Evolutionary conservation across 164 flowering plant genomes (phyloP).

Genomic region (Euptelea pleiosperma): DNA sequence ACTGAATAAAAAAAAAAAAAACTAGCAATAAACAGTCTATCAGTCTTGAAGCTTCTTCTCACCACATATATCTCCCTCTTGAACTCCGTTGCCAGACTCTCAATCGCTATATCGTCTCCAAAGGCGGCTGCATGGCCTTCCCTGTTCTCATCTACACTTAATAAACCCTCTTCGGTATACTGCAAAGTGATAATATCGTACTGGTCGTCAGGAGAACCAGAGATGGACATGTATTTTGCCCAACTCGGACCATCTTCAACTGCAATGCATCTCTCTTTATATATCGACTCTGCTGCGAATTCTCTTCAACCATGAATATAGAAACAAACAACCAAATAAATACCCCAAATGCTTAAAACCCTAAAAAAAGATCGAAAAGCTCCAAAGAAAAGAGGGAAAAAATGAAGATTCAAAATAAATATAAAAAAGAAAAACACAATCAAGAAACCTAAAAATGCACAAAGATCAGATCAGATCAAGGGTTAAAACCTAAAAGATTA

Average conservation of each 20-base stretch:
- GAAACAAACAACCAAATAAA: constrained; percentile 1
- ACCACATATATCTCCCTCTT: constrained; percentile 91
- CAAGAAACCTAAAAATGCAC: background rate
- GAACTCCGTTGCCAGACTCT: constrained; percentile 87
- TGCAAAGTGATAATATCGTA: constrained; percentile 83
- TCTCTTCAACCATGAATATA: constrained; percentile 53
- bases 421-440: constrained; percentile 1
- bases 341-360: background rate
- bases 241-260: constrained; percentile 78
- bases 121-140: constrained; percentile 90
- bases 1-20: background rate
- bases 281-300: constrained; percentile 81
- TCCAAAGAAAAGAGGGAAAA: background rate
- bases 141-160: constrained; percentile 82
- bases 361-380: background rate
- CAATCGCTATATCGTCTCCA: constrained; percentile 94
- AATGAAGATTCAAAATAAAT: background rate
- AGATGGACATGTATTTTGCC: constrained; percentile 92
- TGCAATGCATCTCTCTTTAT: constrained; percentile 77
- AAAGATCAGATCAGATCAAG: background rate
- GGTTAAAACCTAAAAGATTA: constrained; percentile 20
- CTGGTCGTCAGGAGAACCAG: constrained; percentile 78
- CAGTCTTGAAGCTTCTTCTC: constrained; percentile 17
- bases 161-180: constrained; percentile 86
- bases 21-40: background rate